phyloP scores from a whole-genome alignment of 306 rosid genomes.

The Malus orientalis region DNA sequence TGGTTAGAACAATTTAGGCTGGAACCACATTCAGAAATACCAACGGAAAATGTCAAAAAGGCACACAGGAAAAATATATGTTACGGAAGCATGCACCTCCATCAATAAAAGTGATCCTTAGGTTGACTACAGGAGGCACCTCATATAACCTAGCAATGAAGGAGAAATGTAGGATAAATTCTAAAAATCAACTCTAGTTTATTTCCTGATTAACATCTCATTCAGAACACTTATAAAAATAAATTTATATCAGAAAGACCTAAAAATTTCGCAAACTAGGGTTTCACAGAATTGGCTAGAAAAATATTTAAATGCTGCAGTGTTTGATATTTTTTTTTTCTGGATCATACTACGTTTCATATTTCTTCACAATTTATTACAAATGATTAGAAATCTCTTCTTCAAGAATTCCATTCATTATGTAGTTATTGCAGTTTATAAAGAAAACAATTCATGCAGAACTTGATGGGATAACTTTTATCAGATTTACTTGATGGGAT shows the following conservation, averaged over 20 bases:
- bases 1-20: slow-evolving; percentile 16
- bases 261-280: not conserved
- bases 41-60: not conserved
- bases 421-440: not conserved
- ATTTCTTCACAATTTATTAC: not conserved
- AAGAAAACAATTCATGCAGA: not conserved
- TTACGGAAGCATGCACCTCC: not conserved
- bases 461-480: not conserved
- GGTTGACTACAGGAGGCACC: not conserved
- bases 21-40: not conserved
- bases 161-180: not conserved
- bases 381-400: not conserved
- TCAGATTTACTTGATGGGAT: too few species aligned
- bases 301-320: not conserved
- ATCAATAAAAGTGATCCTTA: not conserved
- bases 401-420: not conserved
- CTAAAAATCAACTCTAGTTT: not conserved
- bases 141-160: not conserved
- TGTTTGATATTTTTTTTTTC: not conserved
- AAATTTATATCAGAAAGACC: not conserved
- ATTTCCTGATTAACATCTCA: not conserved
- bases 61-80: not conserved
- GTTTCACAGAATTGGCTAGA: not conserved
- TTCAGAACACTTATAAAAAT: not conserved
- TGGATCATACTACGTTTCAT: not conserved